Percentiles rank a stretch among this genome's conserved stretches.
These are phyloP conservation scores for Aspergillus calidoustus DNA, from an alignment of 2,329 filamentous ascomycete species.

Conservation along the genomic window DNA sequence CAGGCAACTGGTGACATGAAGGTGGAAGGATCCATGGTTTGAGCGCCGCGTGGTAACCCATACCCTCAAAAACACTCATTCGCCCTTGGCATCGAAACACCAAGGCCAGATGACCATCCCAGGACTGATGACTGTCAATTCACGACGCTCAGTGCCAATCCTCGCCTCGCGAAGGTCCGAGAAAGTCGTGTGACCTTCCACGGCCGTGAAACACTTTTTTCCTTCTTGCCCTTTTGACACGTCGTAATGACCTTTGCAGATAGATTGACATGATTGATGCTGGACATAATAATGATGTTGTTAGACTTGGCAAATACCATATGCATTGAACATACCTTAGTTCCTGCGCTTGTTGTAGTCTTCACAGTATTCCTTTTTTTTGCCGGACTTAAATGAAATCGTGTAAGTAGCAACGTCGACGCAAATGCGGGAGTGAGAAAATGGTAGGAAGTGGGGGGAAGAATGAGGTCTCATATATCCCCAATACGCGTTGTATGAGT, in stretches of 20 bases:
- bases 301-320: slow-evolving; percentile 17
- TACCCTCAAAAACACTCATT: not conserved
- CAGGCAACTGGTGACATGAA: slow-evolving; percentile 32
- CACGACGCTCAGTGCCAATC: not conserved
- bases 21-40: slow-evolving; percentile 36
- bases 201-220: not conserved
- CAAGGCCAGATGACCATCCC: not conserved
- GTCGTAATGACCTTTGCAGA: slow-evolving; percentile 8
- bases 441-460: not conserved
- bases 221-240: not conserved
- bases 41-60: not conserved
- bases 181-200: not conserved
- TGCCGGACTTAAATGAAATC: not conserved
- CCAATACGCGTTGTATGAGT: slow-evolving; percentile 5
- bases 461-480: not conserved
- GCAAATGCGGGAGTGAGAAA: not conserved
- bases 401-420: not conserved
- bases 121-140: not conserved
- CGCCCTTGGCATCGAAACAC: not conserved
- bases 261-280: slow-evolving; percentile 10
- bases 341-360: not conserved
- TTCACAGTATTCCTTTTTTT: not conserved
- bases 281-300: slow-evolving; percentile 20
- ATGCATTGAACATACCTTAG: slow-evolving; percentile 7
- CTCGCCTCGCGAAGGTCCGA: not conserved